Conservation (phyloP, 345 rosid species). For the Anastatica hierochuntica region DNA sequence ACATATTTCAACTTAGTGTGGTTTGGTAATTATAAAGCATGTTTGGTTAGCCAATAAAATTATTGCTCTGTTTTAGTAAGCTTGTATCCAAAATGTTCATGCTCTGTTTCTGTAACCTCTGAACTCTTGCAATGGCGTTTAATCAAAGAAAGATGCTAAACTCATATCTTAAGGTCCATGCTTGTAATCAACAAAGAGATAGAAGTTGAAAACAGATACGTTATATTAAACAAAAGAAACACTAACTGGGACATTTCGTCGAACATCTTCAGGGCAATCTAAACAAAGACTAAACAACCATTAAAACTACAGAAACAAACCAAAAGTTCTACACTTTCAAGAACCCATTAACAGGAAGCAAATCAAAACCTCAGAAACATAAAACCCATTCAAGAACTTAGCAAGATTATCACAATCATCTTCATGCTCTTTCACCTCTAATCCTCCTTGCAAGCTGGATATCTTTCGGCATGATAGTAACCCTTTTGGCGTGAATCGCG, state of each 20-base stretch:
- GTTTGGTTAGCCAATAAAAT: too few species aligned
- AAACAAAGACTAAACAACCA: neutral
- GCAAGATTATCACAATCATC: too few species aligned
- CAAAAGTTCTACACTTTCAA: neutral
- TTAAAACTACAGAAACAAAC: neutral
- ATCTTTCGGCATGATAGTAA: too few species aligned
- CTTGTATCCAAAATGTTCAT: too few species aligned
- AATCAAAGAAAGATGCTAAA: too few species aligned
- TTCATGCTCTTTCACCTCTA: too few species aligned
- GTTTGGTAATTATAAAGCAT: too few species aligned
- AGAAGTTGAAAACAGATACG: neutral
- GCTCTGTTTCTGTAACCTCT: neutral
- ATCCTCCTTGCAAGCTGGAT: too few species aligned
- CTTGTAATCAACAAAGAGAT: neutral
- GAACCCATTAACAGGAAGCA: neutral
- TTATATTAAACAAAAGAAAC: neutral
- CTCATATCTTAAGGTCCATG: too few species aligned
- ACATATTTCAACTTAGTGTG: conserved; percentile 8
- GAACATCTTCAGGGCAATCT: conserved; percentile 2
- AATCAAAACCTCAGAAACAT: neutral
- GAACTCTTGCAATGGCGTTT: neutral
- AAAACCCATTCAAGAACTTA: neutral
- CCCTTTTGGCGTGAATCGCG: too few species aligned
- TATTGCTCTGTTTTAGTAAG: too few species aligned
- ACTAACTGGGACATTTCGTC: neutral